Evolutionary conservation across 345 rosid genomes (phyloP).

Genomic region (Camelina neglecta): DNA sequence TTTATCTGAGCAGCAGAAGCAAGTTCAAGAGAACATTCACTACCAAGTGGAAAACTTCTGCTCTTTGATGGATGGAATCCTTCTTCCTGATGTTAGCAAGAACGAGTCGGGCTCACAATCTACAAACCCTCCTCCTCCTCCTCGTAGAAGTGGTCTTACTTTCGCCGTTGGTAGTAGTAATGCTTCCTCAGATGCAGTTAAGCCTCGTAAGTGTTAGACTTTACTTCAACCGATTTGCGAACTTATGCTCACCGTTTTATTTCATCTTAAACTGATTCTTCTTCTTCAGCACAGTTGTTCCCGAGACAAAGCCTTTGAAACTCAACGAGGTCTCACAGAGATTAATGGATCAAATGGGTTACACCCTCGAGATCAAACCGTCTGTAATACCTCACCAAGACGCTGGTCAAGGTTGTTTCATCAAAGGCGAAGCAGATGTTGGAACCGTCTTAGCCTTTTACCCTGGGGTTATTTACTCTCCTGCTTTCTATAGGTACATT

Average conservation of each 20-base stretch:
- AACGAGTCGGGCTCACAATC: conserved; percentile 29
- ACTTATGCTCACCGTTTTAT: not conserved
- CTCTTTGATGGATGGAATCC: conserved; percentile 68
- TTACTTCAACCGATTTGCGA: not conserved
- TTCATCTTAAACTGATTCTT: conserved; percentile 39
- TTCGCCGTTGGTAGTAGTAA: conserved; percentile 64
- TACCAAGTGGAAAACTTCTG: conserved; percentile 66
- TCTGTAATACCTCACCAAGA: conserved; percentile 78
- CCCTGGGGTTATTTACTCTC: conserved; percentile 84
- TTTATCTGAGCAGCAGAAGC: conserved; percentile 74
- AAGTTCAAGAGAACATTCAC: conserved; percentile 83
- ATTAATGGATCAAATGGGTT: conserved; percentile 75
- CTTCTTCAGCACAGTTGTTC: conserved; percentile 83
- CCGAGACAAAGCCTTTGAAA: conserved; percentile 72
- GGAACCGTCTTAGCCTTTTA: conserved; percentile 86
- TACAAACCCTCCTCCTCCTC: conserved; percentile 53
- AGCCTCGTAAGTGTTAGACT: conserved; percentile 55
- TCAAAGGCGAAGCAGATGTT: conserved; percentile 74
- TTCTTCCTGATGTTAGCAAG: conserved; percentile 53
- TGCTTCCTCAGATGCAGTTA: conserved; percentile 40
- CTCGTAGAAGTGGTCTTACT: conserved; percentile 72
- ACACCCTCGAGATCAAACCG: conserved; percentile 65
- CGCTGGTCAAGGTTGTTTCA: conserved; percentile 85
- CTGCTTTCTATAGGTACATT: conserved; percentile 80
- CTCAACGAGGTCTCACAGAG: conserved; percentile 60